Evolutionary conservation across 2,329 filamentous ascomycete species (phyloP), one percentile per base, ranked within the genome.

Genomic region (Myriosclerotinia duriaeana): DNA sequence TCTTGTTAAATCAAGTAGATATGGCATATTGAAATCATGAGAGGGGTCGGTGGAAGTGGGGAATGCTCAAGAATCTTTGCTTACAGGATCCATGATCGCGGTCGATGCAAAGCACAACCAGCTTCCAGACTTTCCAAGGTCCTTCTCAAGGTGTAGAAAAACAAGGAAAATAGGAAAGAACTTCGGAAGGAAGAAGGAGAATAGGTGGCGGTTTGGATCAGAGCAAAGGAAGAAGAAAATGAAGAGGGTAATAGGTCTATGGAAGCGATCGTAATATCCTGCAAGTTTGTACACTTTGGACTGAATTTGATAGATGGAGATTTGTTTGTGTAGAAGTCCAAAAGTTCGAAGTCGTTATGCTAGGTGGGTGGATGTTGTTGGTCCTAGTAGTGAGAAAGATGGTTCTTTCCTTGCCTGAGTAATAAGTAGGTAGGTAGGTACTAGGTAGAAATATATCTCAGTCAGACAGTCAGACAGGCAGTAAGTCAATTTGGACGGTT

Each of bases 61-160:
- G 40, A 66, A 54, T 55, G 59, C 50, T 52, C 26, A n/a, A 46
- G 58, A 65, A 64, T 64, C 34, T 67, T 64, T 67, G 65, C 66
- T 68, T 66, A 68, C 67, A 59, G 67, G 67, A 66, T 68, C 62
- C 67, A 68, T 68, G 53, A 48, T 64, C 58, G 56, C 64, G 44
- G 58, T 50, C n/a, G 58, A 52, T 44, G 50, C 38, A 26, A 26
- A 36, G 58, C 38, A 50, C 58, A 61, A 61, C 58, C 58, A 61
- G 46, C 58, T 50, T 50, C 34, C 46, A 50, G 34, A 61, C n/a
- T 53, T 30, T 50, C 48, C 48, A 53, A 54, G 14, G 44, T 26
- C 14, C 44, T 50, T 50, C 30, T 38, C 9, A 20, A 36, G 46
- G 38, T 17, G 60, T 34, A 55, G 9, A 52, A 40, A n/a, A 36